Evolutionary conservation across 1,284 basidiomycete genomes (phyloP).

Genomic region (Phenoliferia sp.): DNA sequence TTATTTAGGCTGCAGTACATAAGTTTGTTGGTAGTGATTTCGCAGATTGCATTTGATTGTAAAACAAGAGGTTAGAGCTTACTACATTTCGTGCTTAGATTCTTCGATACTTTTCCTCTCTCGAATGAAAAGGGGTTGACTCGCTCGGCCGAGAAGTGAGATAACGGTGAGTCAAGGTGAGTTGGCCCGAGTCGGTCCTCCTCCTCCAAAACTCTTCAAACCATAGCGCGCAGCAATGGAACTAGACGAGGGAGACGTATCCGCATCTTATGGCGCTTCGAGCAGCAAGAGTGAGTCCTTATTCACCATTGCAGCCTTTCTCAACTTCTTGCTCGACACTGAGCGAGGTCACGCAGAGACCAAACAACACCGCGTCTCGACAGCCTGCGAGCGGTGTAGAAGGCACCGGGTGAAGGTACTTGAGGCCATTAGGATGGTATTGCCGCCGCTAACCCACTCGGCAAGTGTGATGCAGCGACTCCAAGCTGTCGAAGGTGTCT

Average conservation of each 20-base stretch:
- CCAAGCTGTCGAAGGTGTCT: background rate
- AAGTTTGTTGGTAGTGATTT: too few species aligned
- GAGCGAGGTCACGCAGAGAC: background rate
- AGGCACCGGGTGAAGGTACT: background rate
- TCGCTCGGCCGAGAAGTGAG: too few species aligned
- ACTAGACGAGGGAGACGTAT: too few species aligned
- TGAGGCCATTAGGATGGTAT: background rate
- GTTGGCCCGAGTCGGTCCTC: too few species aligned
- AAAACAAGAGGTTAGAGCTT: background rate
- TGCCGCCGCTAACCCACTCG: background rate
- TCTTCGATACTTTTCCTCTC: too few species aligned
- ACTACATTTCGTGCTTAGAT: too few species aligned
- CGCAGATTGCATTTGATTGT: background rate
- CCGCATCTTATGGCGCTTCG: too few species aligned
- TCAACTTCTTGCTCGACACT: background rate
- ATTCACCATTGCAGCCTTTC: background rate
- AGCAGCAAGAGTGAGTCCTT: background rate
- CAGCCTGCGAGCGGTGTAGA: background rate
- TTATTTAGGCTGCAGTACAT: background rate
- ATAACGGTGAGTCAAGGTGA: too few species aligned
- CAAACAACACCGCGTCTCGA: background rate
- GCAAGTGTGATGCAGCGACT: background rate
- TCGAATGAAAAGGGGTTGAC: too few species aligned
- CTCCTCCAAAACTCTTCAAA: too few species aligned
- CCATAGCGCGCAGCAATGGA: too few species aligned